Evolutionary conservation across 176 grass and related monocot species (phyloP).

Genomic region (Hsuehochloa calcarea): DNA sequence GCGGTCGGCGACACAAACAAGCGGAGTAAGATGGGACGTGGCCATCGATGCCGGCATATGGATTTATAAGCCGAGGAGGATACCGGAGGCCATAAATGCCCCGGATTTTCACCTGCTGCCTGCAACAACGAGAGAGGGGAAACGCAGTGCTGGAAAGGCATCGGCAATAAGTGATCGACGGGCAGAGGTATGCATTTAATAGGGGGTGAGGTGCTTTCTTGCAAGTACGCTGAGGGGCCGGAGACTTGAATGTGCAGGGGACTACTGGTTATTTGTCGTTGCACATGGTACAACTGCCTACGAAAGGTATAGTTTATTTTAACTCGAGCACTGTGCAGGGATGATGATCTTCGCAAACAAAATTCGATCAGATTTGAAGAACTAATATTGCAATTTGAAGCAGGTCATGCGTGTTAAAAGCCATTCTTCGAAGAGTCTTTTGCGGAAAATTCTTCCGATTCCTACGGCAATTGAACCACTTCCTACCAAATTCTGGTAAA

Average conservation of each 20-base stretch:
- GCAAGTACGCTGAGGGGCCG: conserved; percentile 35
- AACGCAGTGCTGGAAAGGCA: background rate
- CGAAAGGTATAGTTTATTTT: background rate
- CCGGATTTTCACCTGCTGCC: conserved; percentile 59
- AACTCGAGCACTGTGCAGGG: background rate
- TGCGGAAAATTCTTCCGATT: too few relatives aligned
- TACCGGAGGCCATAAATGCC: conserved; percentile 63
- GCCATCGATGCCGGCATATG: conserved; percentile 11
- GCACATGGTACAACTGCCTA: conserved; percentile 12
- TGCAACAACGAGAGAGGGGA: conserved; percentile 7
- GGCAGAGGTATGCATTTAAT: conserved; percentile 37
- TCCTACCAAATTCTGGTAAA: too few relatives aligned
- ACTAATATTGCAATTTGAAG: background rate
- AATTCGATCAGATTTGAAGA: background rate
- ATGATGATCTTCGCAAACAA: background rate
- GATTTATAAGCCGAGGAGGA: conserved; percentile 64
- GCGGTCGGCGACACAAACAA: background rate
- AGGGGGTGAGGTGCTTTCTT: conserved; percentile 28
- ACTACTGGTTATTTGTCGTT: conserved; percentile 38
- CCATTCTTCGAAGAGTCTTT: background rate
- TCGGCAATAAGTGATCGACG: conserved; percentile 21
- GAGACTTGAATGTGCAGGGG: conserved; percentile 42
- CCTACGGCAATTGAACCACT: too few relatives aligned
- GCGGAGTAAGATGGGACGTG: background rate
- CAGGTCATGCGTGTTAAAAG: background rate